Conservation (phyloP, 345 rosid species). For the Brassica incana region DNA sequence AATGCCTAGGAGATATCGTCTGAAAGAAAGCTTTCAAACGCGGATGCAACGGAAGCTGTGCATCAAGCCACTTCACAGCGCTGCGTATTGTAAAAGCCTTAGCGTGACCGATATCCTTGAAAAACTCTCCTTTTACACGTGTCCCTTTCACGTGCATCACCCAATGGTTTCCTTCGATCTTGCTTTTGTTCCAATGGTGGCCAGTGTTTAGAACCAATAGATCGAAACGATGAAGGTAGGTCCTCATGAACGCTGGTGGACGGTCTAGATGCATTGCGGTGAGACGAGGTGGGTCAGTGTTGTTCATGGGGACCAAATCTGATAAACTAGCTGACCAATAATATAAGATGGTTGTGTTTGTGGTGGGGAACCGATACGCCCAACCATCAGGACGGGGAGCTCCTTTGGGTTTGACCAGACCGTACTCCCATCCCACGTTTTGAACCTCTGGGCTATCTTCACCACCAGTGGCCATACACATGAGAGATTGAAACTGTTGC, state of each 20-base stretch:
- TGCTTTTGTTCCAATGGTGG: slow-evolving; percentile 83
- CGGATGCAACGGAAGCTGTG: slow-evolving; percentile 56
- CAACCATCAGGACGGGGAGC: slow-evolving; percentile 69
- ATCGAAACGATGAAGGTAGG: slow-evolving; percentile 52
- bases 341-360: slow-evolving; percentile 72
- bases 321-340: slow-evolving; percentile 75
- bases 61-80: slow-evolving; percentile 60
- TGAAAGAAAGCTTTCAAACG: slow-evolving; percentile 63
- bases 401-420: slow-evolving; percentile 53
- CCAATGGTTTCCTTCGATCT: slow-evolving; percentile 65
- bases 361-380: slow-evolving; percentile 61
- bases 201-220: slow-evolving; percentile 74
- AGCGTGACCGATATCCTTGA: slow-evolving; percentile 48
- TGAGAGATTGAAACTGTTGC: slow-evolving; percentile 71
- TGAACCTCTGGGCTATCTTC: slow-evolving; percentile 52
- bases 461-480: slow-evolving; percentile 80
- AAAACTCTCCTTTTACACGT: slow-evolving; percentile 39
- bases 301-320: slow-evolving; percentile 55
- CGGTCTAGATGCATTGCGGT: slow-evolving; percentile 78
- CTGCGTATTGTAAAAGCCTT: slow-evolving; percentile 60
- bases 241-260: slow-evolving; percentile 67
- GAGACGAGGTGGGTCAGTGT: slow-evolving; percentile 32
- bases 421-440: slow-evolving; percentile 62
- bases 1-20: slow-evolving; percentile 75
- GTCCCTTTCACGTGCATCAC: slow-evolving; percentile 63